Conservation (phyloP, 176 grass and related monocot genomes). For the Pharus latifolius region DNA sequence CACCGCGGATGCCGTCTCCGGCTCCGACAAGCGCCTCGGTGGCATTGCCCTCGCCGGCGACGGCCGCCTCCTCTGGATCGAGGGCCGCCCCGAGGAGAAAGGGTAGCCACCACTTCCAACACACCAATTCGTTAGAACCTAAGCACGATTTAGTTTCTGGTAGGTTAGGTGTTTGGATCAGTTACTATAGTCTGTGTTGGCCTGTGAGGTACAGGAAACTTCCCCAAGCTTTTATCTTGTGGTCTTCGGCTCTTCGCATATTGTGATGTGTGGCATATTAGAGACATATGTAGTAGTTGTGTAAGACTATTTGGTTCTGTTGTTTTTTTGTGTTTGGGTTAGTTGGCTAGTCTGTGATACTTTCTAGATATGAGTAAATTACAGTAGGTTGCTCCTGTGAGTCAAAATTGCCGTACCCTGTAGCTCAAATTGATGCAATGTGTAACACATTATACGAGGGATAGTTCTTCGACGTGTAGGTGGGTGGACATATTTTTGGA, state of each 20-base stretch:
- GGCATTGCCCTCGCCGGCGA: conserved; percentile 28
- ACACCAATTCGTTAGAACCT: not conserved
- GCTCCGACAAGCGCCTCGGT: conserved; percentile 29
- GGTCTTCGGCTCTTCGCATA: not conserved
- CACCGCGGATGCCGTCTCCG: conserved; percentile 41
- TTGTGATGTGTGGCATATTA: not conserved
- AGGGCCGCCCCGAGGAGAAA: conserved; percentile 49
- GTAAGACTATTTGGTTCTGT: not conserved
- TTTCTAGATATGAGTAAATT: not conserved
- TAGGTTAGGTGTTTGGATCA: not conserved
- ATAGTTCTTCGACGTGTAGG: not conserved
- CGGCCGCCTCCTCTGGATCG: conserved; percentile 40
- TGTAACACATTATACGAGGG: no score
- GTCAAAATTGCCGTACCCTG: no score
- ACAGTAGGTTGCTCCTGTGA: no score
- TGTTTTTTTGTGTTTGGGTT: not conserved
- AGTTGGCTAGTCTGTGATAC: not conserved
- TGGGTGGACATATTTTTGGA: not conserved
- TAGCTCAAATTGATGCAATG: no score
- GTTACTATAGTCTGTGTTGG: not conserved
- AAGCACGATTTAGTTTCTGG: not conserved
- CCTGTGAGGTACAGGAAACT: no score
- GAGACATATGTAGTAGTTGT: not conserved
- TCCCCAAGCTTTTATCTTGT: not conserved
- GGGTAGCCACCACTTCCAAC: conserved; percentile 1